Percentiles rank a stretch among this genome's conserved stretches.
These are phyloP conservation scores for Fusarium continuum DNA, from an alignment of 2,329 filamentous ascomycete species.

Conservation along the genomic window DNA sequence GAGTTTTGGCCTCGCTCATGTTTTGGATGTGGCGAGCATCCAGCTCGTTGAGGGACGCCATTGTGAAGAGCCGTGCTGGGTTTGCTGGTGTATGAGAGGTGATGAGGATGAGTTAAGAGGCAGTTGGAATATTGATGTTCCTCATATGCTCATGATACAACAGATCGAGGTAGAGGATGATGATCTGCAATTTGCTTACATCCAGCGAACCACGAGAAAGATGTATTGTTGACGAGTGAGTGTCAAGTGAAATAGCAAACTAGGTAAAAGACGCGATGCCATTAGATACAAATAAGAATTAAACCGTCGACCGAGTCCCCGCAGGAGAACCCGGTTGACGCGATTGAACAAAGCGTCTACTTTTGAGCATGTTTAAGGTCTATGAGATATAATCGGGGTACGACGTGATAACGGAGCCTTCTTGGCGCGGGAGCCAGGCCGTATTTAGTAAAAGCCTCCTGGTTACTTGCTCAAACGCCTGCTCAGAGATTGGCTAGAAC, in stretches of 20 bases:
- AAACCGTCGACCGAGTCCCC: constrained; percentile 18
- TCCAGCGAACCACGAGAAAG: constrained; percentile 6
- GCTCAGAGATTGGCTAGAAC: constrained; percentile 10
- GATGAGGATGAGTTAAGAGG: not conserved
- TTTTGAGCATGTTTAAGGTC: constrained; percentile 32
- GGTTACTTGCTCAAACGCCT: constrained; percentile 37
- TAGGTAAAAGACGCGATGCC: constrained; percentile 25
- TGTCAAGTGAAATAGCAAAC: constrained; percentile 2
- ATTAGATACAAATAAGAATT: constrained; percentile 42
- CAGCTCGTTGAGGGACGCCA: constrained; percentile 36
- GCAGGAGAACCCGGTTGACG: constrained; percentile 13
- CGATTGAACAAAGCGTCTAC: too few species aligned
- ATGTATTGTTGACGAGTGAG: constrained; percentile 6
- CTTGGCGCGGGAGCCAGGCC: constrained; percentile 37
- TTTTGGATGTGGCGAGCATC: constrained; percentile 55
- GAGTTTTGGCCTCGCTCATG: constrained; percentile 46
- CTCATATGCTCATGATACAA: not conserved
- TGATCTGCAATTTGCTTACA: constrained; percentile 6
- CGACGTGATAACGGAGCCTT: not conserved
- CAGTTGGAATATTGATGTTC: not conserved
- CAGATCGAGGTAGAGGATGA: not conserved
- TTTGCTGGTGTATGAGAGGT: not conserved
- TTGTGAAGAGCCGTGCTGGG: constrained; percentile 11
- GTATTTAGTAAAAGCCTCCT: constrained; percentile 33
- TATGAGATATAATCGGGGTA: constrained; percentile 5